These are phyloP conservation scores for Lindgomyces ingoldianus DNA, from an alignment of 495 filamentous ascomycete species.

Conservation along the genomic window DNA sequence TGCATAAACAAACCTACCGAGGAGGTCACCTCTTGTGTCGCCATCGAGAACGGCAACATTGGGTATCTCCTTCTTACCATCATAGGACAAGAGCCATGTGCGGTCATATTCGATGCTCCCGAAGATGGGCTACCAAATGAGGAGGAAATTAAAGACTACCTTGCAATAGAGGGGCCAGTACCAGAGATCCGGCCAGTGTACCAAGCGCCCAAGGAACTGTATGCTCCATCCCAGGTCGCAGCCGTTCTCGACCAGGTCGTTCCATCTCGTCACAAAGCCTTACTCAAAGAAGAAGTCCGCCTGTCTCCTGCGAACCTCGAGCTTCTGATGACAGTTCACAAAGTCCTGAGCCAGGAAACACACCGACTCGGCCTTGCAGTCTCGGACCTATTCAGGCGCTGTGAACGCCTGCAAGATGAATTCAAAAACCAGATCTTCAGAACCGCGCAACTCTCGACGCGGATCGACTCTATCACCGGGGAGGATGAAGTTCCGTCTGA, in stretches of 20 bases:
- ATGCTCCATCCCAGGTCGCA: slow-evolving; percentile 59
- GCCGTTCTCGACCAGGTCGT: slow-evolving; percentile 61
- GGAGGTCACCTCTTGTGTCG: slow-evolving; percentile 52
- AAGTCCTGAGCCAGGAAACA: slow-evolving; percentile 72
- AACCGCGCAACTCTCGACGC: slow-evolving; percentile 64
- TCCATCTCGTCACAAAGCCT: slow-evolving; percentile 57
- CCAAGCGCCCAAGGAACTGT: slow-evolving; percentile 67
- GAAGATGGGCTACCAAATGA: slow-evolving; percentile 41
- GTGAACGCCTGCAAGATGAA: slow-evolving; percentile 70
- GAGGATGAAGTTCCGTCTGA: slow-evolving; percentile 49
- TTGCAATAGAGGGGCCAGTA: slow-evolving; percentile 4
- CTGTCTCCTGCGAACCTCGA: slow-evolving; percentile 74
- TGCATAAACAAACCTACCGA: slow-evolving; percentile 50
- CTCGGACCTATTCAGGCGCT: slow-evolving; percentile 78
- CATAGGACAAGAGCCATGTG: slow-evolving; percentile 62
- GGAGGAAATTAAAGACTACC: slow-evolving; percentile 21
- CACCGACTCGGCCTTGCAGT: slow-evolving; percentile 70
- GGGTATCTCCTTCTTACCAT: slow-evolving; percentile 78
- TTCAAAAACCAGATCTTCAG: slow-evolving; percentile 69
- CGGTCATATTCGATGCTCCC: slow-evolving; percentile 67
- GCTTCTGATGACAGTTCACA: slow-evolving; percentile 74
- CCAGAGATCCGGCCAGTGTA: slow-evolving; percentile 65
- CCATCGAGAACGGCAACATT: slow-evolving; percentile 70
- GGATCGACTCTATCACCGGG: slow-evolving; percentile 66
- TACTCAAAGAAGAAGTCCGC: slow-evolving; percentile 69